Percentiles rank a stretch among this genome's conserved stretches.
phyloP scores from a whole-genome alignment of 1,139 yeast genomes.

The Eremothecium cymbalariae region DNA sequence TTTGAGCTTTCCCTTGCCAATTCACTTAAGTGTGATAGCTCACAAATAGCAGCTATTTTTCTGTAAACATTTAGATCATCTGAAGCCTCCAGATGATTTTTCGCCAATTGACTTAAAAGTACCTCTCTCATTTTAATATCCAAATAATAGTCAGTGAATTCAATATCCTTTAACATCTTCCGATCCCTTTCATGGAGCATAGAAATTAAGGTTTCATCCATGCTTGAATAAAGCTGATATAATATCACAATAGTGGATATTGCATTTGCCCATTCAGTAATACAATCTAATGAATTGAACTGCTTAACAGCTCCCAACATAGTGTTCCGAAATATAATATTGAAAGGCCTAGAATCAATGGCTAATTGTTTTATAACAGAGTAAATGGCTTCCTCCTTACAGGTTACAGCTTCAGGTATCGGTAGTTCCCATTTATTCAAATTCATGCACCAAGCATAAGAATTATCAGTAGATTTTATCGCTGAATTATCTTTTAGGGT shows the following conservation, averaged over 20 bases:
- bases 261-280: slow-evolving; percentile 3
- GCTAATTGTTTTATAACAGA: slow-evolving; percentile 15
- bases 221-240: background rate
- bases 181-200: slow-evolving; percentile 6
- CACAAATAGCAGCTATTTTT: slow-evolving; percentile 1
- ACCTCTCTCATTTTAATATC: slow-evolving; percentile 17
- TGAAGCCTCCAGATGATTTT: background rate
- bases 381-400: slow-evolving; percentile 20
- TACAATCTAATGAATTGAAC: background rate
- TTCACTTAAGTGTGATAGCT: slow-evolving; percentile 13
- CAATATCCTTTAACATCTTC: slow-evolving; percentile 7
- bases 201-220: background rate
- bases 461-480: slow-evolving; percentile 3
- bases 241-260: slow-evolving; percentile 4
- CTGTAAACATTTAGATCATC: background rate
- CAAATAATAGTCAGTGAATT: slow-evolving; percentile 15
- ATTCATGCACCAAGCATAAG: slow-evolving; percentile 24
- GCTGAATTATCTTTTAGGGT: slow-evolving; percentile 12
- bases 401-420: slow-evolving; percentile 13
- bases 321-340: background rate
- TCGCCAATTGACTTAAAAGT: slow-evolving; percentile 10
- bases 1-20: slow-evolving; percentile 14
- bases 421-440: slow-evolving; percentile 28
- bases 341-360: slow-evolving; percentile 2
- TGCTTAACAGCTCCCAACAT: slow-evolving; percentile 2